Conservation (phyloP, 768 basidiomycete genomes). For the Leucosporidium creatinivorum region DNA sequence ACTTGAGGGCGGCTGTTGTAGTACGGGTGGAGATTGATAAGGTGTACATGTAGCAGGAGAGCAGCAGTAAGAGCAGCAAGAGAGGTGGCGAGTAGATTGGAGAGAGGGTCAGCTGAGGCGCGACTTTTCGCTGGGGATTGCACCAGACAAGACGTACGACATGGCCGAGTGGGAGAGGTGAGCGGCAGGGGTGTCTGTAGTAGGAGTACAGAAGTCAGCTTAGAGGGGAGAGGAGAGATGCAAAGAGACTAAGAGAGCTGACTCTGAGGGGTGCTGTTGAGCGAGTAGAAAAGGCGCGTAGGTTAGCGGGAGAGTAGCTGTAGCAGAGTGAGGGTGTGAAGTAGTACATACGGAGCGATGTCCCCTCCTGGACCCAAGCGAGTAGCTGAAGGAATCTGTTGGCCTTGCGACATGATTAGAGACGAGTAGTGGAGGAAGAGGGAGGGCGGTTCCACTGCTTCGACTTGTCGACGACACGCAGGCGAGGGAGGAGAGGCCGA, state of each 20-base stretch:
- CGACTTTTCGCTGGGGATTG: not conserved
- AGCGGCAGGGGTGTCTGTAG: constrained; percentile 31
- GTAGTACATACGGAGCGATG: not conserved
- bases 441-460: not conserved
- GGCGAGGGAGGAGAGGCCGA: too few species aligned
- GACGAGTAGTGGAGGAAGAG: not conserved
- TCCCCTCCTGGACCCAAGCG: not conserved
- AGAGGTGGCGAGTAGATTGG: not conserved
- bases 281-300: not conserved
- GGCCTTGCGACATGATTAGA: not conserved
- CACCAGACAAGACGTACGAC: constrained; percentile 14
- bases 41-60: not conserved
- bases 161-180: constrained; percentile 27
- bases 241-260: not conserved
- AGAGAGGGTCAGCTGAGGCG: not conserved
- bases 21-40: not conserved
- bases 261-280: not conserved
- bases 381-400: not conserved
- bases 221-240: too few species aligned
- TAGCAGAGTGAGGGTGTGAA: not conserved
- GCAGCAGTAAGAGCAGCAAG: not conserved
- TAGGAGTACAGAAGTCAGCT: too few species aligned
- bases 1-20: constrained; percentile 33
- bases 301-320: too few species aligned
- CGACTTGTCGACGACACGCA: too few species aligned